Conservation (phyloP, 768 basidiomycete species). For the Grammothele lineata region DNA sequence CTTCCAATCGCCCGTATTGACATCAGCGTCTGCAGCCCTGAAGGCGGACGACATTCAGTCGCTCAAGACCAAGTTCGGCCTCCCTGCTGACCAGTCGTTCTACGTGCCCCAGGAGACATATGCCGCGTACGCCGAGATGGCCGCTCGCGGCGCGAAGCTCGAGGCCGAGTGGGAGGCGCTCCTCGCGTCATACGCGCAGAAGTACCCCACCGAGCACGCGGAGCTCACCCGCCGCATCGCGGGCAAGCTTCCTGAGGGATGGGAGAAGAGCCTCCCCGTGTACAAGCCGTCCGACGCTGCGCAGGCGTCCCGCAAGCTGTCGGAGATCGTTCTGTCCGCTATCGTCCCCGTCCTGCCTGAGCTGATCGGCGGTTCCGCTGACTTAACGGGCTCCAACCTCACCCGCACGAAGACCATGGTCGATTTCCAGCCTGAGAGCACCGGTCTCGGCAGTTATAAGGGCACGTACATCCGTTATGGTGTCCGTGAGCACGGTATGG, state of each 20-base stretch:
- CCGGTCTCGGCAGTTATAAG: slow-evolving; percentile 75
- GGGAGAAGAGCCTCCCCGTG: slow-evolving; percentile 82
- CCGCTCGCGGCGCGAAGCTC: slow-evolving; percentile 66
- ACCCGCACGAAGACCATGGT: slow-evolving; percentile 80
- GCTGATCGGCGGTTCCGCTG: slow-evolving; percentile 84
- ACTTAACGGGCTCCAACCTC: slow-evolving; percentile 89
- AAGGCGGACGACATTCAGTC: slow-evolving; percentile 87
- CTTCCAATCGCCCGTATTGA: background rate
- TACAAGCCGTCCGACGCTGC: slow-evolving; percentile 84
- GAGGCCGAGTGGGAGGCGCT: slow-evolving; percentile 74
- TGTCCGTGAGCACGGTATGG: slow-evolving; percentile 97
- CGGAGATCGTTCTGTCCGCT: slow-evolving; percentile 81
- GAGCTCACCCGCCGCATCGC: slow-evolving; percentile 84
- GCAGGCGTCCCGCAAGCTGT: slow-evolving; percentile 88
- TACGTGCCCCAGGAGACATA: slow-evolving; percentile 71
- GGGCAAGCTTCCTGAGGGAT: slow-evolving; percentile 77
- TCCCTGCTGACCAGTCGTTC: slow-evolving; percentile 76
- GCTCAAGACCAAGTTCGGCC: slow-evolving; percentile 81
- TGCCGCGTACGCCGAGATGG: slow-evolving; percentile 60
- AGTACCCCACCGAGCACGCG: slow-evolving; percentile 80
- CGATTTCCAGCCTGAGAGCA: slow-evolving; percentile 91
- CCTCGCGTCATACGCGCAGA: slow-evolving; percentile 63
- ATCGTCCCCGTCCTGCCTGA: slow-evolving; percentile 78
- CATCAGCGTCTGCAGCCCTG: slow-evolving; percentile 48
- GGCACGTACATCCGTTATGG: slow-evolving; percentile 95